A percentile compares a stretch with the other conserved stretches of the same genome.
These are phyloP conservation scores for Periconia macrospinosa DNA, from an alignment of 2,329 filamentous ascomycete genomes.

Conservation along the genomic window DNA sequence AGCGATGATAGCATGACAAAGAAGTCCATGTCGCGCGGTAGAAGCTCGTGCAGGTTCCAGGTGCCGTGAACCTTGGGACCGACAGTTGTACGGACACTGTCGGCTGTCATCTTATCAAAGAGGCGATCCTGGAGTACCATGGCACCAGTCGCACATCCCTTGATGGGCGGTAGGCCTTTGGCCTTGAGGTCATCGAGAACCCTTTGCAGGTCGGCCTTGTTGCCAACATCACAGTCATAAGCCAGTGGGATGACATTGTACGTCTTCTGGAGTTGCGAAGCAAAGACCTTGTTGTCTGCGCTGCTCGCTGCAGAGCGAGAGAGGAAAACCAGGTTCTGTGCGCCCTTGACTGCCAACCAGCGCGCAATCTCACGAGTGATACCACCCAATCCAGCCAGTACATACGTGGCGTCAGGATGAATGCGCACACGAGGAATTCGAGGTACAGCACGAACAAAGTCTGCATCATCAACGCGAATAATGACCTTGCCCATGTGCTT, in stretches of 20 bases:
- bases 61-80: constrained; percentile 8
- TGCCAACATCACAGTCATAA: constrained; percentile 1
- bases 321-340: constrained; percentile 14
- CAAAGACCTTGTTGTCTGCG: constrained; percentile 4
- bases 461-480: constrained; percentile 4
- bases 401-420: constrained; percentile 13
- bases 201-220: not conserved
- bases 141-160: constrained; percentile 14
- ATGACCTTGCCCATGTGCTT: constrained; percentile 14
- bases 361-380: constrained; percentile 15
- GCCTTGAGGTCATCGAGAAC: constrained; percentile 4
- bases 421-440: constrained; percentile 13
- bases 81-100: constrained; percentile 2
- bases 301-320: constrained; percentile 3
- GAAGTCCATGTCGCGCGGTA: constrained; percentile 8
- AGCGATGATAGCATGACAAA: constrained; percentile 8
- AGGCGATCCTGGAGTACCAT: constrained; percentile 13
- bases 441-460: constrained; percentile 11
- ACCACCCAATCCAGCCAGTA: constrained; percentile 17
- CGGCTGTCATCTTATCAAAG: constrained; percentile 11
- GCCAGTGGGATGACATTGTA: constrained; percentile 2
- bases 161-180: constrained; percentile 6
- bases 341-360: constrained; percentile 15
- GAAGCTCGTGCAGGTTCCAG: constrained; percentile 13
- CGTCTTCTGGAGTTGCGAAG: constrained; percentile 9